A percentile compares a stretch with the other conserved stretches of the same genome.
Evolutionary conservation across 2,329 filamentous ascomycete species (phyloP).

Genomic region (Raffaelea albimanens): DNA sequence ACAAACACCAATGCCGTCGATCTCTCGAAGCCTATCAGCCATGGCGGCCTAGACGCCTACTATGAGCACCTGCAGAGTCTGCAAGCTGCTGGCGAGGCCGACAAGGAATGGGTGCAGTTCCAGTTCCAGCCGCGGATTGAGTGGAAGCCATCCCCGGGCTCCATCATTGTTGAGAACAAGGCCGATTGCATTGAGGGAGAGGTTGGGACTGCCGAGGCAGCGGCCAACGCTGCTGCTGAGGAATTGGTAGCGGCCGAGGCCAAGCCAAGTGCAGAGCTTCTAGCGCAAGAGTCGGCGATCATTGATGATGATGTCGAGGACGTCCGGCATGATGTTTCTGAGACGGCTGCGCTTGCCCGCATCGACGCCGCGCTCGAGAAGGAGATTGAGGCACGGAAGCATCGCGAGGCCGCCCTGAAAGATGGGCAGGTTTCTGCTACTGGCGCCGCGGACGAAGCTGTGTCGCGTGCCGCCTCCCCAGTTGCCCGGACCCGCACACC

Average conservation of each 20-base stretch:
- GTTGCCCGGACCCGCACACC: slow-evolving; percentile 32
- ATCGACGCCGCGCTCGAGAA: slow-evolving; percentile 78
- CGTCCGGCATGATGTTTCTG: slow-evolving; percentile 12
- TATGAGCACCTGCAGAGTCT: slow-evolving; percentile 82
- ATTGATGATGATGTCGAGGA: neutral
- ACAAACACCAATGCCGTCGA: slow-evolving; percentile 47
- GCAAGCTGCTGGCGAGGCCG: slow-evolving; percentile 55
- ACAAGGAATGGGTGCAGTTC: slow-evolving; percentile 84
- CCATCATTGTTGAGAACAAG: slow-evolving; percentile 38
- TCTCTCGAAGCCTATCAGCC: slow-evolving; percentile 20
- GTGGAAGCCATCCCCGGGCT: slow-evolving; percentile 61
- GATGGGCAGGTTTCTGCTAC: slow-evolving; percentile 23
- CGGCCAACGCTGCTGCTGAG: no score
- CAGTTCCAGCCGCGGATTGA: slow-evolving; percentile 83
- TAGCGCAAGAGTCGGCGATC: neutral
- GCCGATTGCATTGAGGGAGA: slow-evolving; percentile 15
- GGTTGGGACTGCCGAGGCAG: slow-evolving; percentile 27
- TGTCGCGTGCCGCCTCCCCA: slow-evolving; percentile 32
- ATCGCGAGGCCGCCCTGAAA: slow-evolving; percentile 31
- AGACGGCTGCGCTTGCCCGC: slow-evolving; percentile 59
- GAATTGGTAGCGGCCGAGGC: neutral
- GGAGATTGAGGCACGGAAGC: slow-evolving; percentile 54
- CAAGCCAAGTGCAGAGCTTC: neutral
- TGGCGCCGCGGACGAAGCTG: slow-evolving; percentile 24
- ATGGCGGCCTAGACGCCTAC: slow-evolving; percentile 76